Evolutionary conservation across 331 rosid species (phyloP), one percentile per base, ranked within the genome.

Genomic region (Erythrophleum ivorense): DNA sequence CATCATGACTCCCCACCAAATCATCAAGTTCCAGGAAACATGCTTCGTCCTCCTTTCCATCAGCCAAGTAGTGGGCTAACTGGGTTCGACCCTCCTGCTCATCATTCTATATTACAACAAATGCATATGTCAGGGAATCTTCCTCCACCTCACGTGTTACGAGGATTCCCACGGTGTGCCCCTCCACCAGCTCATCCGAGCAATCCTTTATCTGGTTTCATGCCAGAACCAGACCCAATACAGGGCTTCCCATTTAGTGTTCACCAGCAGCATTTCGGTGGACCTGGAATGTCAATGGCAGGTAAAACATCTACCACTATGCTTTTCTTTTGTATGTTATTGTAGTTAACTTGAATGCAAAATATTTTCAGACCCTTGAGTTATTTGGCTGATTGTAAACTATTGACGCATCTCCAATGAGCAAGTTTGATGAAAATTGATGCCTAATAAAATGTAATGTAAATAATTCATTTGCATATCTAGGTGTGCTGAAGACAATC

Each of bases 51-150:
- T 88, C 91, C 95, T 41, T 91, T 91, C 81, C 92, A 82, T 79
- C 98, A 91, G 74, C 71, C 89, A 2, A 81, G 85, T 79, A 33
- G 78, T 57, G 96, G 88, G 71, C 73, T 74, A 63, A 46, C 94
- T 73, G 98, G 95, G 79, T 87, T 89, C 73, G 97, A 91, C 82
- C 84, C 88, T 75, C 89, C 90, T 15, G 80, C 85, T 69, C 94
- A 88, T 78, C 97, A 88, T 81, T 90, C 98, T 54, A 68, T 91
- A 89, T 71, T 91, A 82, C 97, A 91, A 78, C 98, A 88, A 84
- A 88, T 94, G 88, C 97, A 89, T 24, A 81, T 89, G 89, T 83
- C 84, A 52, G 94, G 91, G 46, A 92, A 86, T 84, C 87, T 89
- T 67, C 92, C 90, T 58, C 91, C 92, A 2, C 88, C 97, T 83